Conservation (phyloP, 2,329 filamentous ascomycete species). For the Fusarium falciforme region DNA sequence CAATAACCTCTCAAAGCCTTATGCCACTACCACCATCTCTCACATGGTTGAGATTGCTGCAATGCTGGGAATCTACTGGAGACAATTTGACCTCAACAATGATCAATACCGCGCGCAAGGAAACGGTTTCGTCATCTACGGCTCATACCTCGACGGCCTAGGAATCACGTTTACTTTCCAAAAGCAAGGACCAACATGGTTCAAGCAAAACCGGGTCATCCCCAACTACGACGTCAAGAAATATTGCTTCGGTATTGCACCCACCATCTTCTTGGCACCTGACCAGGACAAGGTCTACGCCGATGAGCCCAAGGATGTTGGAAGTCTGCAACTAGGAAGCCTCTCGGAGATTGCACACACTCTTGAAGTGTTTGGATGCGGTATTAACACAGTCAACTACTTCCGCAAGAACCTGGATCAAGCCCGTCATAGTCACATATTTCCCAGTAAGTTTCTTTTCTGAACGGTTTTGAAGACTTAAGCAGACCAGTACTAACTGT, state of each 20-base stretch:
- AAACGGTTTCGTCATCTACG: conserved; percentile 50
- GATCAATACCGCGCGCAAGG: conserved; percentile 53
- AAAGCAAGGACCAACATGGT: conserved; percentile 50
- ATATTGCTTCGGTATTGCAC: conserved; percentile 54
- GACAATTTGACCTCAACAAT: conserved; percentile 50
- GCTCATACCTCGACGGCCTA: conserved; percentile 47
- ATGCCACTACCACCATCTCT: conserved; percentile 51
- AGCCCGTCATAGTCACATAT: conserved; percentile 31
- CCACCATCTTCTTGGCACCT: conserved; percentile 50
- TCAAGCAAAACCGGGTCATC: conserved; percentile 51
- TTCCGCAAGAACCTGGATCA: conserved; percentile 39
- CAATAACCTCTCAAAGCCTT: conserved; percentile 42
- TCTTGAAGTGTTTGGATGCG: conserved; percentile 53
- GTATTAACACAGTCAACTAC: conserved; percentile 47
- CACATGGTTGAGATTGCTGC: conserved; percentile 51
- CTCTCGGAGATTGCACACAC: conserved; percentile 51
- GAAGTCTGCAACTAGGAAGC: conserved; percentile 48
- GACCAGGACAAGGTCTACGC: conserved; percentile 37
- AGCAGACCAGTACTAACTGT: too few relatives aligned
- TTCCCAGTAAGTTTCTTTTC: conserved; percentile 22
- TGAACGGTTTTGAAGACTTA: too few relatives aligned
- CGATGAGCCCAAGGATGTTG: conserved; percentile 31
- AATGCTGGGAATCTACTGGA: conserved; percentile 56
- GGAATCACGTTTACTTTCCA: conserved; percentile 55
- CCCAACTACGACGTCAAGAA: conserved; percentile 52